Base-by-base conservation (phyloP, 2,329 filamentous ascomycete species). In the Colletotrichum tanaceti region DNA sequence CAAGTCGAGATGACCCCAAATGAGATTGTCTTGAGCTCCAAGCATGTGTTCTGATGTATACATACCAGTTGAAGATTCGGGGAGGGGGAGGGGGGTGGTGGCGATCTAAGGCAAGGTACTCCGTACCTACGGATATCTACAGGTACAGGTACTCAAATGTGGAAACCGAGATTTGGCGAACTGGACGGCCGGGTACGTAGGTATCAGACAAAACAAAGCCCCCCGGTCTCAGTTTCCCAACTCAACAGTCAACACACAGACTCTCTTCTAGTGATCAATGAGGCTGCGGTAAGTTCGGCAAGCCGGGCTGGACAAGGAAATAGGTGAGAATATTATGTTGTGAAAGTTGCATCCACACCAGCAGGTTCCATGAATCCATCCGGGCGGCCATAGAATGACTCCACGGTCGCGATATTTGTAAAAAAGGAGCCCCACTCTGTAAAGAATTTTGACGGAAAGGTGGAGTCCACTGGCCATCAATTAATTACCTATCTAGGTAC, bases 391-490 rank as follows among this genome's bases (percentile, higher is more conserved):
- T 62, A 41, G 22, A 55, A 63, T 55, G 66, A 66, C 66, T 69
- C 66, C 66, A 65, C 57, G 57, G 57, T 43, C 55, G 50, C 22
- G 63, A 69, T 69, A 57, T 46, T 28, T 44, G 54, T 10, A 24
- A 52, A 38, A 49, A 35, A 41, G 38, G 16, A 43, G 20, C 54
- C 49, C 66, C 66, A 69, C 66, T 69, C 66, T 66, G 62, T 57
- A 66, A 69, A 69, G 66, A 69, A 61, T 69, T 69, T 69, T 69
- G 66, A 69, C 50, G 54, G 57, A 69, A 61, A 61, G 57, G 63
- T 69, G 66, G 66, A 61, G 65, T 58, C 28, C 13, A 35, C 32
- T 35, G 32, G 32, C 32, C 32, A 35, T 35, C 32, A 35, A 7
- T 35, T 35, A n/a, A n/a, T n/a, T n/a, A n/a, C n/a, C n/a, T n/a